Percentiles rank a stretch among this genome's conserved stretches.
phyloP scores from a whole-genome alignment of 257 asterid species.

The Striga asiatica region DNA sequence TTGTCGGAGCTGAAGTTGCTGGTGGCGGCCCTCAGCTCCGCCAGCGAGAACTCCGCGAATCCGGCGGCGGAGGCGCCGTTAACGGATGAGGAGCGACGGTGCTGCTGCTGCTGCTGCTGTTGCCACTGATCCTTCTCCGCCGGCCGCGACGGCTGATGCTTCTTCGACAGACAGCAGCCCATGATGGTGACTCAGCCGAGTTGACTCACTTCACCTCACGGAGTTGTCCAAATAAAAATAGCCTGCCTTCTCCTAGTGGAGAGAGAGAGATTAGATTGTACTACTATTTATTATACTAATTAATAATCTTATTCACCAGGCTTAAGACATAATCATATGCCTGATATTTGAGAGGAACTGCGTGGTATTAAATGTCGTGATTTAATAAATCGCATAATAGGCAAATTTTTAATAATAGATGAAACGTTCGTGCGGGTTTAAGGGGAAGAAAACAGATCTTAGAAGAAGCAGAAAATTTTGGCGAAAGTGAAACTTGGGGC shows the following conservation, averaged over 20 bases:
- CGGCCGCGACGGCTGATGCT: conserved; percentile 23
- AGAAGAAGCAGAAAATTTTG: conserved; percentile 5
- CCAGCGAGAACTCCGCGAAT: conserved; percentile 70
- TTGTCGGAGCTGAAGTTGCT: conserved; percentile 79
- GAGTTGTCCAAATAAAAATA: not conserved
- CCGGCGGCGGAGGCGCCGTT: conserved; percentile 38
- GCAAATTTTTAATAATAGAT: not conserved
- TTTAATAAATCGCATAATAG: not conserved
- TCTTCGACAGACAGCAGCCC: conserved; percentile 75
- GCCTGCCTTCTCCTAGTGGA: not conserved
- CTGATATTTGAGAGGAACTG: not conserved
- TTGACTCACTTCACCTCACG: conserved; percentile 30
- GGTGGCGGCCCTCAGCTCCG: conserved; percentile 80
- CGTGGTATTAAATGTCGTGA: not conserved
- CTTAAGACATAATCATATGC: not conserved
- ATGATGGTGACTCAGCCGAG: conserved; percentile 46
- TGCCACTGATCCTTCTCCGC: conserved; percentile 46
- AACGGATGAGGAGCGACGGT: conserved; percentile 52
- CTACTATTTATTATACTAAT: no score
- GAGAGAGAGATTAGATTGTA: no score
- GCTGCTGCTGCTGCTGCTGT: conserved; percentile 30
- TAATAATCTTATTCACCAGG: not conserved
- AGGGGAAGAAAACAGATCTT: conserved; percentile 11
- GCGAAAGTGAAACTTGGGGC: conserved; percentile 10
- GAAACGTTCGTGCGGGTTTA: conserved; percentile 24